A percentile compares a stretch with the other conserved stretches of the same genome.
Evolutionary conservation across 1,284 basidiomycete genomes (phyloP).

Genomic region (Ceratobasidium sp.): DNA sequence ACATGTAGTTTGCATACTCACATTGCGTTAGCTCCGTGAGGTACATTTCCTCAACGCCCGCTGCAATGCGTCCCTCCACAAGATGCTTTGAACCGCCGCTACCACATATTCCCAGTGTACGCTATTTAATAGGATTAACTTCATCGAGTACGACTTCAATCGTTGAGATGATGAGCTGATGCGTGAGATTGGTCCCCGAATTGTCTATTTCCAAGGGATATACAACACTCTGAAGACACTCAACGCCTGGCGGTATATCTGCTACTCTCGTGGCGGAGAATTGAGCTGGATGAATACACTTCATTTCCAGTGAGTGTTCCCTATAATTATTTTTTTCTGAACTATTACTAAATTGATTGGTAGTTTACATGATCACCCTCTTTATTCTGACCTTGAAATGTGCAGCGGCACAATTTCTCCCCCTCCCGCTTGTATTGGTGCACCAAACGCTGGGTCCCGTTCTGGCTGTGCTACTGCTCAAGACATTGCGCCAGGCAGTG

Average conservation of each 20-base stretch:
- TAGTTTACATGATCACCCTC: background rate
- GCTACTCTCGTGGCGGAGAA: background rate
- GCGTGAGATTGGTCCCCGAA: background rate
- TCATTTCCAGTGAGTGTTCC: background rate
- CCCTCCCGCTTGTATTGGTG: background rate
- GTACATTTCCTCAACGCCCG: background rate
- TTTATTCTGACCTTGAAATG: background rate
- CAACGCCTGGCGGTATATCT: background rate
- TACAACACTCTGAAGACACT: background rate
- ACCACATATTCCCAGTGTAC: background rate
- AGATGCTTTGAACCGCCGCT: background rate
- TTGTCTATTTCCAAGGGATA: background rate
- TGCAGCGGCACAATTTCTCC: background rate
- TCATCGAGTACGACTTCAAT: background rate
- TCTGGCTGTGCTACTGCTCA: too few species aligned
- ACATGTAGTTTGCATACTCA: too few species aligned
- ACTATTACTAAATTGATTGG: too few species aligned
- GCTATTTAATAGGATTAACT: background rate
- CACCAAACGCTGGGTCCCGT: background rate
- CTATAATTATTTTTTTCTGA: too few species aligned
- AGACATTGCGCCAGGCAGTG: too few species aligned
- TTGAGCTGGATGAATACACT: background rate
- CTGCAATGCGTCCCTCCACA: background rate
- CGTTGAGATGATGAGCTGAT: background rate
- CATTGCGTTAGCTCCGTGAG: background rate